Evolutionary conservation across 2,329 filamentous ascomycete genomes (phyloP), one percentile per base, ranked within the genome.

Genomic region (Alternaria gansuensis): DNA sequence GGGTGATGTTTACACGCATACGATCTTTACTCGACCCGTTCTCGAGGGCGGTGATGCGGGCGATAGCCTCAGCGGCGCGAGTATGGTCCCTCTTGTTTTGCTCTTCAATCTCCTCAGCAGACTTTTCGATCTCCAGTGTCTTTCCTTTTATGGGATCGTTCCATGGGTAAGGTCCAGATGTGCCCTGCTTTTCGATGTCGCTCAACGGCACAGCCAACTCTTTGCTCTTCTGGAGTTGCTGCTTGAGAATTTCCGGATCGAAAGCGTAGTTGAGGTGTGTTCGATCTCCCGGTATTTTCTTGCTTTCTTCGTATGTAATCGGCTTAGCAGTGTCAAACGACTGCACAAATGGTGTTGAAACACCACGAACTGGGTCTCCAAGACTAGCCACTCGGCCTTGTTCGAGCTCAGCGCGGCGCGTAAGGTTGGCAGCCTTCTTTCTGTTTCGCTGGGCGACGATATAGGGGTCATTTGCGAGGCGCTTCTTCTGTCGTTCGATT

Each of bases 321-420:
- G 81, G 77, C 5, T 77, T 65, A 23, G 84, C 88, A 9, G 84
- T 86, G 73, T 92, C 89, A 69, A 97, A 88, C 3, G 92, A 93
- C 79, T 92, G 85, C 70, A 97, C 81, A 74, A 97, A 97, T 29
- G 93, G 86, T 14, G 95, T 97, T 36, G 85, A 79, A 59, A 88
- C 83, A 73, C 94, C 95, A 69, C 89, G 85, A 64, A 99, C 83
- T 1, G 93, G 91, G 77, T 96, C 87, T 50, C 94, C 94, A 65
- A 89, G 83, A 44, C 83, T 83, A 45, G 83, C 83, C 58, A 86
- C 82, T 59, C 91, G 87, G 73, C 88, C 82, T 64, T 86, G 81
- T 60, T 87, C 78, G 54, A 98, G 84, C 63, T 88, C 87, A 62
- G 86, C 83, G 71, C 90, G 92, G 51, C 92, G 88, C 72, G 90